Base-by-base conservation (phyloP, 768 basidiomycete species). In the Phanerochaete sordida region DNA sequence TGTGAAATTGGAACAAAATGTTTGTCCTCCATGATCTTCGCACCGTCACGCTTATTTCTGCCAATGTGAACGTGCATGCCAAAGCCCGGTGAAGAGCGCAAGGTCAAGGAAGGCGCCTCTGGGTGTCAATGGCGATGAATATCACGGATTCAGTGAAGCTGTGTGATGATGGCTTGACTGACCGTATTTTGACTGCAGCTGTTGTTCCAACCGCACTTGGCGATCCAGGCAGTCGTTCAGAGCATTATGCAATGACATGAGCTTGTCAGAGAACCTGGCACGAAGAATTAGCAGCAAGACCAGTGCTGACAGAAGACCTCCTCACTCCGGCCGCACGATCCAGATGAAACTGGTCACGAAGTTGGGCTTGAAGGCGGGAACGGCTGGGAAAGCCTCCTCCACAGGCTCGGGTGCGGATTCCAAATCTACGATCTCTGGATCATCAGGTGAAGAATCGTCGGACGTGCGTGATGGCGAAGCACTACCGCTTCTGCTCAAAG, bases 31-130 rank as follows among this genome's bases (percentile, higher is more conserved):
- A 79, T 78, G 33, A 89, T 65, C 60, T 74, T 79, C 13, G 67
- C 66, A 51, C 79, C 80, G 61, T 91, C 88, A 28, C 86, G 84
- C 70, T 84, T 91, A 5, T 79, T 74, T 64, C 80, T 84, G 27
- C 79, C 77, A 27, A 93, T 73, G 63, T 93, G 91, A 44, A 93
- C 80, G 69, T 90, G 88, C 78, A 87, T 83, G 5, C 92, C 92
- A 46, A 86, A 84, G 11, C 79, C 79, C 19, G 85, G 80, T 0
- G 82, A 87, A 26, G 84, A 82, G 39, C 90, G 85, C 47, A 94
- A 77, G 13, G 89, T 86, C 62, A 93, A 68, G 13, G 91, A 91
- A 24, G 88, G 84, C 1, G 86, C 82, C 72, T 76, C 91, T 93
- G 53, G 8, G 23, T 19, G 27, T 49, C 46, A 15, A 39, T 15